Conservation (phyloP, 306 rosid species). For the Prinsepia uniflora region DNA sequence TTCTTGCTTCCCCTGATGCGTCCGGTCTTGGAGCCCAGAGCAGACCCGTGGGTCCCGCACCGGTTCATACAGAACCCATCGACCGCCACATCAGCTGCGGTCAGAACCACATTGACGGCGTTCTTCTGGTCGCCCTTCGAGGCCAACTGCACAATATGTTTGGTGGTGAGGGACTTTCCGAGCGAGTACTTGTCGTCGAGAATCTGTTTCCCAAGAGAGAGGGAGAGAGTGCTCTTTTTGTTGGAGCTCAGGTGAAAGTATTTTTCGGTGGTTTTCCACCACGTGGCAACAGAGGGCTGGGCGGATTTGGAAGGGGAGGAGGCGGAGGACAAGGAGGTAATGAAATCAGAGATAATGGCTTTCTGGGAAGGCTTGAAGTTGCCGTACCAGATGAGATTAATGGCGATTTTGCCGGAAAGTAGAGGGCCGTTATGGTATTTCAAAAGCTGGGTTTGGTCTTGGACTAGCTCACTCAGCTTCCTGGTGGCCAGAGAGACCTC, state of each 20-base stretch:
- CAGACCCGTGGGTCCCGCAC: slow-evolving; percentile 73
- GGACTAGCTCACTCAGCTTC: slow-evolving; percentile 41
- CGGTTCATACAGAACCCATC: slow-evolving; percentile 65
- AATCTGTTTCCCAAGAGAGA: slow-evolving; percentile 44
- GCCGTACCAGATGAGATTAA: slow-evolving; percentile 83
- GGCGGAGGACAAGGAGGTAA: slow-evolving; percentile 47
- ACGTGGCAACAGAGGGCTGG: slow-evolving; percentile 61
- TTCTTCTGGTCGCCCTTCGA: slow-evolving; percentile 53
- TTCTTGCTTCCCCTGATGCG: slow-evolving; percentile 34
- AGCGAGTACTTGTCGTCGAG: slow-evolving; percentile 52
- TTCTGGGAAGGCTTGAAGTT: slow-evolving; percentile 67
- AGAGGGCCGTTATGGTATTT: slow-evolving; percentile 86
- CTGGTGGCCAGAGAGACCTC: slow-evolving; percentile 49
- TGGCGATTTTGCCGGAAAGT: slow-evolving; percentile 66
- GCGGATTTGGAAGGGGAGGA: slow-evolving; percentile 1
- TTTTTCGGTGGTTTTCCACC: slow-evolving; percentile 86
- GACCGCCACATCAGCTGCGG: slow-evolving; percentile 61
- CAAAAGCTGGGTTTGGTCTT: slow-evolving; percentile 52
- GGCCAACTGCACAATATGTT: slow-evolving; percentile 48
- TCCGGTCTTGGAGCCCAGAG: slow-evolving; percentile 5
- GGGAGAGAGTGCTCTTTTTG: slow-evolving; percentile 37
- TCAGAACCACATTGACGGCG: slow-evolving; percentile 66
- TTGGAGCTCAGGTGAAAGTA: slow-evolving; percentile 51
- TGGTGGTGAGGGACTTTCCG: slow-evolving; percentile 57
- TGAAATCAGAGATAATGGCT: slow-evolving; percentile 65